phyloP scores from a whole-genome alignment of 2,329 filamentous ascomycete species.

The Alternaria hordeiaustralica region DNA sequence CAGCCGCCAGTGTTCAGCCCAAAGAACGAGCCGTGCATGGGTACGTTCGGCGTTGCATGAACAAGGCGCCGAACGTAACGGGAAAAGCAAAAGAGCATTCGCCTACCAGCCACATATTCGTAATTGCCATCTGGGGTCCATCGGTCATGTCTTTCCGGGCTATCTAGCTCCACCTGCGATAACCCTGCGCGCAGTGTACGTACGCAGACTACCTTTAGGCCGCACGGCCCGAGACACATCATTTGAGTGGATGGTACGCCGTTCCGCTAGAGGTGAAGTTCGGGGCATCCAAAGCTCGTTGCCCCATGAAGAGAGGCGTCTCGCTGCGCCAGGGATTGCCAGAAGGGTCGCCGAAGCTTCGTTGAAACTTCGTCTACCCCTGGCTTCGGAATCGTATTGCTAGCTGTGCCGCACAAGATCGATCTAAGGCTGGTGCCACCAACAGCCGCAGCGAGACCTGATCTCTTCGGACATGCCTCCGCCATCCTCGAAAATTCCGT shows the following conservation, averaged over 20 bases:
- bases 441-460: slow-evolving; percentile 1
- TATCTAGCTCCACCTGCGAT: neutral
- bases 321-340: neutral
- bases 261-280: neutral
- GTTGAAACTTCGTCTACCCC: slow-evolving; percentile 1
- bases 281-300: neutral
- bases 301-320: neutral
- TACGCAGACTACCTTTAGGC: neutral
- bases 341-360: slow-evolving; percentile 2
- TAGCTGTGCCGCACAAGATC: neutral
- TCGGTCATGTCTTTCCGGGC: slow-evolving; percentile 1
- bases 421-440: neutral
- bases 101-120: slow-evolving; percentile 6
- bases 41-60: neutral
- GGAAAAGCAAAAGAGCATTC: slow-evolving; percentile 11
- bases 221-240: neutral
- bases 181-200: neutral
- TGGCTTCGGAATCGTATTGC: neutral
- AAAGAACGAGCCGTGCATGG: neutral
- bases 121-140: neutral
- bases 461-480: neutral
- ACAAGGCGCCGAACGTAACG: slow-evolving; percentile 3
- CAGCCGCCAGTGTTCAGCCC: neutral
- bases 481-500: neutral
- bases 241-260: neutral